Base-by-base conservation (phyloP, 768 basidiomycete species). In the Tricholoma terreum region DNA sequence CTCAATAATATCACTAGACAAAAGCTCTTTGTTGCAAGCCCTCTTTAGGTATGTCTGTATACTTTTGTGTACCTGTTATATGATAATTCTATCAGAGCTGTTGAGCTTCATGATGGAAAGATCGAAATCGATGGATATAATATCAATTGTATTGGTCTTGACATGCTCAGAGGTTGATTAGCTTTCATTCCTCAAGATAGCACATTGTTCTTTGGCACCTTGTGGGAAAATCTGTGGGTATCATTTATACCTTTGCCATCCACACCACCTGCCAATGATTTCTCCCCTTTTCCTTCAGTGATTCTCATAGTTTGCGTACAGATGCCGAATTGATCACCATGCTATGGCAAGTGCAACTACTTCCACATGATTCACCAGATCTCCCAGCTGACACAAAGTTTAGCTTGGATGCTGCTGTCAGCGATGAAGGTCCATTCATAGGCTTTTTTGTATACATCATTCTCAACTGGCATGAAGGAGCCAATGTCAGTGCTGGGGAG, bases 131-230 rank as follows among this genome's bases (percentile, higher is more conserved):
- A 86, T 61, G 80, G 77, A 4, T 64, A 74, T 40, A 76, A 88
- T 63, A 83, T 80, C 58, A 69, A 69, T 14, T 63, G 71, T 34
- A 69, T 89, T 21, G 83, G 82, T 5, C 72, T 89, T 9, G 76
- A 84, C 52, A 73, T 67, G 27, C 70, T 88, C 15, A 77, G 86
- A 12, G 71, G 70, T 30, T 74, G 78, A n/a, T 66, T 89, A 6
- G 83, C 85, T 2, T 78, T 89, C 53, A 85, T 90, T 15, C 89
- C 87, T 15, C 89, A 88, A 67, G 83, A 86, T 53, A 75, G 76
- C 10, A 76, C 78, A 4, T 70, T 84, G 3, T 84, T 81, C 64
- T 62, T 76, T 15, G 77, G 76, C 14, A 76, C 77, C 2, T 62
- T 78, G 19, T 68, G 80, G 52, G 69, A 83, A 61, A 77, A 77